Evolutionary conservation across 129 eudicot genomes (phyloP).

Genomic region (sunflower (Helianthus annuus)): DNA sequence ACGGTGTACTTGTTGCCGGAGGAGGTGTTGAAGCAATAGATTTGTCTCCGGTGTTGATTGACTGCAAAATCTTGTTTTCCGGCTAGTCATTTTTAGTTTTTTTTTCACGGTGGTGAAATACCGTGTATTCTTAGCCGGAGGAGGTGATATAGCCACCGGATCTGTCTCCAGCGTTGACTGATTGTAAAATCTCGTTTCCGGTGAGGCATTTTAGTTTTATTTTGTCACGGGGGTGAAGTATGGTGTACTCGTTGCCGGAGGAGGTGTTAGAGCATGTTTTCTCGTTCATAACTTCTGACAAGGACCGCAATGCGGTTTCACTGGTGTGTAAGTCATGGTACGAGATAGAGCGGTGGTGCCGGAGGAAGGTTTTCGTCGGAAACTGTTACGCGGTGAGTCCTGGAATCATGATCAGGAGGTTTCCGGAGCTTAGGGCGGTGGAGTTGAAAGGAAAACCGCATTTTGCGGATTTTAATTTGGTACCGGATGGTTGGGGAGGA

Average conservation of each 20-base stretch:
- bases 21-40: too few relatives aligned
- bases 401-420: slow-evolving; percentile 49
- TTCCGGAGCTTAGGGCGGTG: slow-evolving; percentile 45
- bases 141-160: too few relatives aligned
- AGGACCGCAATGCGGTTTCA: slow-evolving; percentile 64
- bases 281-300: slow-evolving; percentile 49
- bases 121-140: too few relatives aligned
- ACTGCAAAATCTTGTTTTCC: too few relatives aligned
- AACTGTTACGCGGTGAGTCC: slow-evolving; percentile 79
- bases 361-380: slow-evolving; percentile 61
- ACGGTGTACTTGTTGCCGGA: too few relatives aligned
- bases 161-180: background rate
- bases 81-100: too few relatives aligned
- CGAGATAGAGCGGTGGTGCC: slow-evolving; percentile 73
- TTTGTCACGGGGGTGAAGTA: slow-evolving; percentile 13
- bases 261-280: slow-evolving; percentile 73
- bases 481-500: slow-evolving; percentile 90
- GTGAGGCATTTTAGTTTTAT: background rate
- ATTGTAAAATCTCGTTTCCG: background rate
- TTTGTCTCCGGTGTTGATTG: too few relatives aligned
- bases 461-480: slow-evolving; percentile 79
- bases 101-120: too few relatives aligned
- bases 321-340: slow-evolving; percentile 84
- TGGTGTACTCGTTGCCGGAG: slow-evolving; percentile 69
- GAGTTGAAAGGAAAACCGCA: slow-evolving; percentile 69